Percentiles rank a stretch among this genome's conserved stretches.
phyloP scores from a whole-genome alignment of 1,284 basidiomycete genomes.

The Ceratobasidium sp. region DNA sequence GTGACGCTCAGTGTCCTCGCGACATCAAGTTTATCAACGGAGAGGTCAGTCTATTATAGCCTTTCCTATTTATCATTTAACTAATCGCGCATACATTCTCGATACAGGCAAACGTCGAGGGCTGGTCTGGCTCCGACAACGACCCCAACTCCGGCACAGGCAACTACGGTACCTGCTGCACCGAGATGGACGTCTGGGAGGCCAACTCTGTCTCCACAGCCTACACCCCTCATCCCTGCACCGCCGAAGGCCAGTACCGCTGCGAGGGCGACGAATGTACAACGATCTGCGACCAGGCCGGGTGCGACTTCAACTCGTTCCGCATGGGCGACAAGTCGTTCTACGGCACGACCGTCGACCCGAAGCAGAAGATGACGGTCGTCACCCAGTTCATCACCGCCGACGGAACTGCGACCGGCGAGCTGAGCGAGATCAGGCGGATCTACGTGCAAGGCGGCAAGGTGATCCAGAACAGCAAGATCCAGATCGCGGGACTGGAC shows the following conservation, averaged over 20 bases:
- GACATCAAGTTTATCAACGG: conserved; percentile 64
- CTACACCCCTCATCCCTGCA: too few species aligned
- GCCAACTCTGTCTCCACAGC: conserved; percentile 62
- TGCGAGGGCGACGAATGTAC: conserved; percentile 52
- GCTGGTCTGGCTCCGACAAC: conserved; percentile 19
- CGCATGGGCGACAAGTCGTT: conserved; percentile 66
- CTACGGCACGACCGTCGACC: conserved; percentile 66
- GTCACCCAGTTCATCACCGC: conserved; percentile 69
- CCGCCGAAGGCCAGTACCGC: conserved; percentile 32
- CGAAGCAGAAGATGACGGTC: conserved; percentile 65
- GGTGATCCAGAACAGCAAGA: conserved; percentile 65
- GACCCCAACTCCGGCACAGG: conserved; percentile 49
- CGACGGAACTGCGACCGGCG: conserved; percentile 63
- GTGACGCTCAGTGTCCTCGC: conserved; percentile 70
- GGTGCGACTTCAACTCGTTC: conserved; percentile 54
- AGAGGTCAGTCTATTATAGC: conserved; percentile 55
- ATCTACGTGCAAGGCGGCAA: conserved; percentile 67
- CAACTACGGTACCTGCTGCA: conserved; percentile 49
- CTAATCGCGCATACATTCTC: not conserved
- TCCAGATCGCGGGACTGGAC: conserved; percentile 56
- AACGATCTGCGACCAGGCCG: conserved; percentile 58
- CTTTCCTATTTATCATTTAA: not conserved
- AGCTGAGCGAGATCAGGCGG: conserved; percentile 65
- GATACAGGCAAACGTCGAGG: conserved; percentile 43
- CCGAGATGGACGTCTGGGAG: conserved; percentile 51